Evolutionary conservation across 345 rosid species (phyloP).

Genomic region (Pistacia atlantica): DNA sequence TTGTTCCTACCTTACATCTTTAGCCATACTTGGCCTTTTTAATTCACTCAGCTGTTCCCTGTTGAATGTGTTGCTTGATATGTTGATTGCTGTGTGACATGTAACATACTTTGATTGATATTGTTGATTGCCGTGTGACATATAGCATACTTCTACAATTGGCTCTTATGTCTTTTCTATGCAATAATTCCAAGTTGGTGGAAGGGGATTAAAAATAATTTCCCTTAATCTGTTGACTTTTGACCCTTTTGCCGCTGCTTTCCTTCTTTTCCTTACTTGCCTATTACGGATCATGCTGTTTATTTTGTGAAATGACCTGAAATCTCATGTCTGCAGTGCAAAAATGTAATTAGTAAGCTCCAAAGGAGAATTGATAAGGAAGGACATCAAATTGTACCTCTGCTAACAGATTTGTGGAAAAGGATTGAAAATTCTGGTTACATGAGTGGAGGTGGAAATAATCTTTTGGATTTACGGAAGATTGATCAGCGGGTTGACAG

Average conservation of each 20-base stretch:
- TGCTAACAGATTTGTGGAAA: constrained; percentile 88
- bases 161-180: neutral
- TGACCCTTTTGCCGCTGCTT: constrained; percentile 1
- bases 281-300: neutral
- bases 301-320: constrained; percentile 22
- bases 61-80: constrained; percentile 6
- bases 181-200: neutral
- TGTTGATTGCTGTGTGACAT: neutral
- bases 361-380: constrained; percentile 90
- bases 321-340: constrained; percentile 63
- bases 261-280: neutral
- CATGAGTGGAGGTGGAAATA: constrained; percentile 64
- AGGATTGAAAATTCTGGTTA: constrained; percentile 67
- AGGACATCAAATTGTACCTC: constrained; percentile 94
- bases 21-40: neutral
- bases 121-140: too few relatives aligned
- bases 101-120: too few relatives aligned
- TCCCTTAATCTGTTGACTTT: neutral
- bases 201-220: neutral
- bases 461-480: constrained; percentile 78
- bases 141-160: neutral
- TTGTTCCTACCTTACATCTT: neutral
- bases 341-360: constrained; percentile 86
- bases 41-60: neutral
- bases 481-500: constrained; percentile 87